These are phyloP conservation scores for Cyathus striatus DNA, from an alignment of 768 basidiomycete genomes.

Conservation along the genomic window DNA sequence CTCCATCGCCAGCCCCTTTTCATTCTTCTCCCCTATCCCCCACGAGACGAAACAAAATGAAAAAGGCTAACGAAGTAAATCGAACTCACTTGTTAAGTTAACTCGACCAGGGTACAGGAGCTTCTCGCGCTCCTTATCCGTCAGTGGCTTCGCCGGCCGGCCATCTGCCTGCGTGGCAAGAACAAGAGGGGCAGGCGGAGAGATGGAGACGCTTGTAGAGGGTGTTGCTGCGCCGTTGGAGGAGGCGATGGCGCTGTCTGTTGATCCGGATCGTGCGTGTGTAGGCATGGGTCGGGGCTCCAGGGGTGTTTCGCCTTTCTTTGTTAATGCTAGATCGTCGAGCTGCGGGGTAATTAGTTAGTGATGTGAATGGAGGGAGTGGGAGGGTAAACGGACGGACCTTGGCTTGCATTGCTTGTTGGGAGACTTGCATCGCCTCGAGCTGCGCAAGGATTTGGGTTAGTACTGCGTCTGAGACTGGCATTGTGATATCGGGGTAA, in stretches of 20 bases:
- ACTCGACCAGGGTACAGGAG: slow-evolving; percentile 79
- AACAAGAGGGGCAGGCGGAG: slow-evolving; percentile 17
- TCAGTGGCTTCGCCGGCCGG: slow-evolving; percentile 7
- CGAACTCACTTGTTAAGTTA: slow-evolving; percentile 71
- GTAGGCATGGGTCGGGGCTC: slow-evolving; percentile 24
- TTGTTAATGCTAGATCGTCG: slow-evolving; percentile 34
- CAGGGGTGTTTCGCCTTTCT: slow-evolving; percentile 15
- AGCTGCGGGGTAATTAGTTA: no score
- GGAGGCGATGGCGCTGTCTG: slow-evolving; percentile 5
- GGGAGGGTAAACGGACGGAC: slow-evolving; percentile 25
- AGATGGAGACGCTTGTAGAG: slow-evolving; percentile 16
- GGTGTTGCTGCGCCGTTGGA: slow-evolving; percentile 2
- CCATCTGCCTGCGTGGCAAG: slow-evolving; percentile 12
- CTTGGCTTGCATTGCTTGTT: slow-evolving; percentile 78
- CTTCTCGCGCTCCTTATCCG: slow-evolving; percentile 68
- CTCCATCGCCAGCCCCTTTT: no score
- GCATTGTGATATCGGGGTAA: slow-evolving; percentile 18
- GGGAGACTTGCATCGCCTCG: slow-evolving; percentile 63
- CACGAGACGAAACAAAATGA: slow-evolving; percentile 5
- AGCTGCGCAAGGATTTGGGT: slow-evolving; percentile 72
- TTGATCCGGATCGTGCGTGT: slow-evolving; percentile 4
- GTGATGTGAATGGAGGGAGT: not conserved
- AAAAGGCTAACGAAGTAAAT: not conserved
- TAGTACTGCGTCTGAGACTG: slow-evolving; percentile 53
- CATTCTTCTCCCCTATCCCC: no score